phyloP scores from a whole-genome alignment of 202 grass and related monocot species.

The Miscanthus sacchariflorus region DNA sequence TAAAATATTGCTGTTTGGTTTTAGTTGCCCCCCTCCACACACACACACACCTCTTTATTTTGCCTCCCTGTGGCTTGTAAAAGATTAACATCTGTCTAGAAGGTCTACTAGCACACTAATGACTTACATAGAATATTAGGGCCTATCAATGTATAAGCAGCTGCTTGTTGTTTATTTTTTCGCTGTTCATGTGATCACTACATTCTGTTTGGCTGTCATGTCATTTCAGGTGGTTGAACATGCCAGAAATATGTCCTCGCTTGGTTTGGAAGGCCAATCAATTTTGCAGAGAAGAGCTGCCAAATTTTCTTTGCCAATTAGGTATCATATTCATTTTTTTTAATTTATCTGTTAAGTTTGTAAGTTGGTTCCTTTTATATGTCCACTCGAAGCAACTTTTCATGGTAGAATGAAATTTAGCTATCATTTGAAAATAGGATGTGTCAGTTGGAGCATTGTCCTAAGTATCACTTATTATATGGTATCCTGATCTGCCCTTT shows the following conservation, averaged over 20 bases:
- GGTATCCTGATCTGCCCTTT: constrained; percentile 24
- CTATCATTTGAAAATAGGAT: constrained; percentile 27
- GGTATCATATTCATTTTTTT: constrained; percentile 55
- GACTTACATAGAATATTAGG: constrained; percentile 28
- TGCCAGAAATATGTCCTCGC: constrained; percentile 75
- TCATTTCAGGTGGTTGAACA: constrained; percentile 59
- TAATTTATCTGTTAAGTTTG: background rate
- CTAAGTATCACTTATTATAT: constrained; percentile 30
- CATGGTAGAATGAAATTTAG: constrained; percentile 2
- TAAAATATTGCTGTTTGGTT: constrained; percentile 12
- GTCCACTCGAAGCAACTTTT: constrained; percentile 12
- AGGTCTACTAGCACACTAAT: background rate
- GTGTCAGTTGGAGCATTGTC: constrained; percentile 2
- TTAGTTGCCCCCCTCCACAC: background rate
- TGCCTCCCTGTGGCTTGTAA: background rate
- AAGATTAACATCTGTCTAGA: constrained; percentile 10
- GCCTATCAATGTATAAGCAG: background rate
- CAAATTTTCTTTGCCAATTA: constrained; percentile 66
- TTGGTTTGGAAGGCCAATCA: constrained; percentile 79
- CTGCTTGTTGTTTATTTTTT: constrained; percentile 8
- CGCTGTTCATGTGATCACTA: constrained; percentile 24
- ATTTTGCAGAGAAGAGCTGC: constrained; percentile 82
- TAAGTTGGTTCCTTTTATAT: constrained; percentile 15
- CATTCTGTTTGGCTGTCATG: constrained; percentile 44
- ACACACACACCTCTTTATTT: too few relatives aligned